These are phyloP conservation scores for Cutaneotrichosporon sp. DNA, from an alignment of 1,284 basidiomycete genomes.

Conservation along the genomic window DNA sequence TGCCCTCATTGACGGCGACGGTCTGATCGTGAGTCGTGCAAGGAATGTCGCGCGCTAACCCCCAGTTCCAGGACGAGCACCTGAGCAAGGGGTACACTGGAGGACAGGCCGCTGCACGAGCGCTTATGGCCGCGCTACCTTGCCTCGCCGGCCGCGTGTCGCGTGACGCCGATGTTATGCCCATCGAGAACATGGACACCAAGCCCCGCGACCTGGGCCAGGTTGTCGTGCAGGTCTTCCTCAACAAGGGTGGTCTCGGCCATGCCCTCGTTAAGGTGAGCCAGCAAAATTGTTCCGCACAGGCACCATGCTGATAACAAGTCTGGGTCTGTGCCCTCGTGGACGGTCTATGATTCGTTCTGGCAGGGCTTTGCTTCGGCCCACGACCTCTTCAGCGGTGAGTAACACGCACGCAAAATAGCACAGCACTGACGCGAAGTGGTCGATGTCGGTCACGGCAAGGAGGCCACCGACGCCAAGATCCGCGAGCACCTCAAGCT, in stretches of 20 bases:
- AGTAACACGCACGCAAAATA: slow-evolving; percentile 8
- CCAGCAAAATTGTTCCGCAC: neutral
- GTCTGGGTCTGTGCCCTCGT: slow-evolving; percentile 37
- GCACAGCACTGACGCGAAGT: slow-evolving; percentile 54
- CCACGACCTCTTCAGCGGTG: slow-evolving; percentile 45
- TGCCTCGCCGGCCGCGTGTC: slow-evolving; percentile 21
- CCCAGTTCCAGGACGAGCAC: slow-evolving; percentile 36
- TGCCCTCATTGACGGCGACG: slow-evolving; percentile 48
- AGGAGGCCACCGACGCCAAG: slow-evolving; percentile 67
- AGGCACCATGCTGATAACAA: slow-evolving; percentile 11
- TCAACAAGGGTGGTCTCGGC: slow-evolving; percentile 46
- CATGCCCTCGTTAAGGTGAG: slow-evolving; percentile 43
- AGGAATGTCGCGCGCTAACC: neutral
- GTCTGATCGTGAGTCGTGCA: slow-evolving; percentile 38
- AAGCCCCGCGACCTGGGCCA: slow-evolving; percentile 16
- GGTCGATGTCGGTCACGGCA: slow-evolving; percentile 69
- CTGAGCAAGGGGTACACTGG: slow-evolving; percentile 40
- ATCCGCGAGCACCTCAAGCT: slow-evolving; percentile 75
- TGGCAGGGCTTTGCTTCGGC: slow-evolving; percentile 45
- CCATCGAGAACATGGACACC: slow-evolving; percentile 4
- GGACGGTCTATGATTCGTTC: slow-evolving; percentile 41
- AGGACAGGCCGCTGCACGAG: slow-evolving; percentile 42
- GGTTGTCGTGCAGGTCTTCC: slow-evolving; percentile 44
- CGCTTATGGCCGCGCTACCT: slow-evolving; percentile 33
- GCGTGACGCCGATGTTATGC: neutral